These are phyloP conservation scores for Verticillium nonalfalfae DNA, from an alignment of 2,329 filamentous ascomycete species.

Conservation along the genomic window DNA sequence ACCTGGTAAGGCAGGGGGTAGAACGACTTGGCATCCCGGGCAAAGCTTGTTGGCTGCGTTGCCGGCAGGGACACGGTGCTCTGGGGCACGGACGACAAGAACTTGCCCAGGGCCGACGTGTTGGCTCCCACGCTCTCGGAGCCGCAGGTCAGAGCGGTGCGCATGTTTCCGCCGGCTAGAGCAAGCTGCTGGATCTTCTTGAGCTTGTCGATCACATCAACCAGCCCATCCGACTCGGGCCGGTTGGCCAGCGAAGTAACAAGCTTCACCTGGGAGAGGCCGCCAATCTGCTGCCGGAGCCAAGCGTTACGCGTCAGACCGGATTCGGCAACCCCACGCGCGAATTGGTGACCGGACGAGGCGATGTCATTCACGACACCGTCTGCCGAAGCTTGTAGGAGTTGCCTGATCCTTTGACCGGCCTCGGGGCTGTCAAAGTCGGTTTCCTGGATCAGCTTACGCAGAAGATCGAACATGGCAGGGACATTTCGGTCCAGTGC, in stretches of 20 bases:
- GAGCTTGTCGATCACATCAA: slow-evolving; percentile 73
- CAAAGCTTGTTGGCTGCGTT: slow-evolving; percentile 23
- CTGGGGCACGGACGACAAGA: slow-evolving; percentile 57
- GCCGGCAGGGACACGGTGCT: slow-evolving; percentile 24
- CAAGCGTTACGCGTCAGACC: slow-evolving; percentile 66
- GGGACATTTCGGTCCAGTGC: slow-evolving; percentile 86
- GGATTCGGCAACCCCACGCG: slow-evolving; percentile 76
- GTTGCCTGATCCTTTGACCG: slow-evolving; percentile 73
- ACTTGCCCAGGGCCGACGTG: slow-evolving; percentile 61
- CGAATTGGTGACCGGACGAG: slow-evolving; percentile 82
- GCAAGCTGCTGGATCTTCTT: slow-evolving; percentile 79
- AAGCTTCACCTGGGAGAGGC: slow-evolving; percentile 84
- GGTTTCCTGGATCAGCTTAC: slow-evolving; percentile 75
- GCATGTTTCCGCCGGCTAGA: slow-evolving; percentile 62
- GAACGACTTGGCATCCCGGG: slow-evolving; percentile 65
- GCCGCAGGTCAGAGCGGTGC: slow-evolving; percentile 82
- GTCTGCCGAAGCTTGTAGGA: slow-evolving; percentile 80
- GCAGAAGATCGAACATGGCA: slow-evolving; percentile 82
- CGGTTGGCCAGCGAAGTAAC: slow-evolving; percentile 73
- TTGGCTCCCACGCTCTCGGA: slow-evolving; percentile 65
- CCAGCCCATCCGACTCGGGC: slow-evolving; percentile 60
- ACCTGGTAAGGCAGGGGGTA: slow-evolving; percentile 96
- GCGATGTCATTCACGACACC: slow-evolving; percentile 90
- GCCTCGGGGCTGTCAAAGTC: slow-evolving; percentile 83
- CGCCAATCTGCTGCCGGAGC: slow-evolving; percentile 77